Conservation (phyloP, 2,329 filamentous ascomycete genomes). For the Penicillium sp. region DNA sequence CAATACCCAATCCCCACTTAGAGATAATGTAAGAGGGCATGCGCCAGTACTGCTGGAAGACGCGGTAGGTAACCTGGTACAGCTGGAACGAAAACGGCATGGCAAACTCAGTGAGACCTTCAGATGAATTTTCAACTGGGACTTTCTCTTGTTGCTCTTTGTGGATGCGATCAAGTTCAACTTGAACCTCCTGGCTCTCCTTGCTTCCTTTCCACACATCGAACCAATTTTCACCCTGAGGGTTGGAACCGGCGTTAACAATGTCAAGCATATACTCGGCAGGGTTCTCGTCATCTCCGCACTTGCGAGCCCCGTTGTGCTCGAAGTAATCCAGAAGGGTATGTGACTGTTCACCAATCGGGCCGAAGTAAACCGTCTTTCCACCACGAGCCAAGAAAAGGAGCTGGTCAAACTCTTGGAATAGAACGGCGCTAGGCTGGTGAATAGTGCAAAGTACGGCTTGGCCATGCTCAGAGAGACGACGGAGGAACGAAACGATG, state of each 20-base stretch:
- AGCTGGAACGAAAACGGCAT: slow-evolving; percentile 69
- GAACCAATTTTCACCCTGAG: slow-evolving; percentile 57
- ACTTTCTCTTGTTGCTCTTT: slow-evolving; percentile 39
- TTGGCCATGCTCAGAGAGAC: slow-evolving; percentile 79
- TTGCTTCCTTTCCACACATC: slow-evolving; percentile 59
- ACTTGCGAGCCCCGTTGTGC: slow-evolving; percentile 58
- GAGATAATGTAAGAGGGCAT: slow-evolving; percentile 82
- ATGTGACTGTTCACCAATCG: slow-evolving; percentile 58
- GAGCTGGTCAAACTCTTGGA: slow-evolving; percentile 71
- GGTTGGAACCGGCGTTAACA: slow-evolving; percentile 45
- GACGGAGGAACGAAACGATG: slow-evolving; percentile 77
- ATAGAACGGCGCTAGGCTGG: slow-evolving; percentile 84
- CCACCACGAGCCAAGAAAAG: slow-evolving; percentile 63
- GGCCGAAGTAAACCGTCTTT: slow-evolving; percentile 65
- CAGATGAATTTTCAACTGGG: slow-evolving; percentile 36
- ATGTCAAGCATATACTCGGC: slow-evolving; percentile 72
- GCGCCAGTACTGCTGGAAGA: slow-evolving; percentile 89
- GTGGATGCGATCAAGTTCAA: slow-evolving; percentile 60
- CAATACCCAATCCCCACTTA: slow-evolving; percentile 68
- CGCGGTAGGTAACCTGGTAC: slow-evolving; percentile 65
- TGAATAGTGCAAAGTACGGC: slow-evolving; percentile 90
- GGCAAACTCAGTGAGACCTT: slow-evolving; percentile 71
- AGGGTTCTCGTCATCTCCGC: slow-evolving; percentile 64
- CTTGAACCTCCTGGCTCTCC: slow-evolving; percentile 55
- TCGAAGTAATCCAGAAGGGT: slow-evolving; percentile 65